These are phyloP conservation scores for Sclerotinia spermophila DNA, from an alignment of 2,329 filamentous ascomycete species.

Conservation along the genomic window DNA sequence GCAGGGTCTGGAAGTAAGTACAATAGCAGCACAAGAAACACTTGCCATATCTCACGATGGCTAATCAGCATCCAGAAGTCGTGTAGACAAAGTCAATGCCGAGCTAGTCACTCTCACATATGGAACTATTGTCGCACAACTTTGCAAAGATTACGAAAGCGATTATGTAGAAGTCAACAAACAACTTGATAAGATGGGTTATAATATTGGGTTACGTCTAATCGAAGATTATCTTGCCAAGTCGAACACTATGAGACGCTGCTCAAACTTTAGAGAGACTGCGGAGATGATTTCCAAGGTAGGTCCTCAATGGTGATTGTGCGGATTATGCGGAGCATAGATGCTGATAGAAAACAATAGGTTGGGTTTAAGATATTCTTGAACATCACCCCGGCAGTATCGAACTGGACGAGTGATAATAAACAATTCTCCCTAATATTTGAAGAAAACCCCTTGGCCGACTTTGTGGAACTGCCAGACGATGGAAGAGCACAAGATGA, in stretches of 20 bases:
- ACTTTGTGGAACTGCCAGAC: constrained; percentile 96
- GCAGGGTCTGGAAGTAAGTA: constrained; percentile 41
- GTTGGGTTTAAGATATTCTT: constrained; percentile 99
- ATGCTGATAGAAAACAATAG: constrained; percentile 43
- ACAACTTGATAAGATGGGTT: constrained; percentile 98
- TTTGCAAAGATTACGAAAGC: constrained; percentile 93
- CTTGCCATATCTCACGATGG: constrained; percentile 33
- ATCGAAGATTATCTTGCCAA: constrained; percentile 98
- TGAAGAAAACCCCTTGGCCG: constrained; percentile 93
- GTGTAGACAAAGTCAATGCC: constrained; percentile 96
- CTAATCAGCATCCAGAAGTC: constrained; percentile 57
- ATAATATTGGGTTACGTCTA: constrained; percentile 92
- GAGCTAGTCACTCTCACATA: constrained; percentile 97
- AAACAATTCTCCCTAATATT: constrained; percentile 96
- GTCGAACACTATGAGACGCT: constrained; percentile 82
- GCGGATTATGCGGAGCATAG: background rate
- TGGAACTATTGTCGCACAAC: constrained; percentile 91
- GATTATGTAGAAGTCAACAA: constrained; percentile 96
- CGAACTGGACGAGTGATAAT: constrained; percentile 93
- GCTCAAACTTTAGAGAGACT: constrained; percentile 89
- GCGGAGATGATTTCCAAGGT: constrained; percentile 96
- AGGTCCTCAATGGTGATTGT: constrained; percentile 15
- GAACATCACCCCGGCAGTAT: constrained; percentile 89
- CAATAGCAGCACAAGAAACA: background rate
- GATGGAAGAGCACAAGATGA: constrained; percentile 94